A percentile compares a stretch with the other conserved stretches of the same genome.
phyloP scores from a whole-genome alignment of 2,329 filamentous ascomycete species.

The Cercospora brassicicola region DNA sequence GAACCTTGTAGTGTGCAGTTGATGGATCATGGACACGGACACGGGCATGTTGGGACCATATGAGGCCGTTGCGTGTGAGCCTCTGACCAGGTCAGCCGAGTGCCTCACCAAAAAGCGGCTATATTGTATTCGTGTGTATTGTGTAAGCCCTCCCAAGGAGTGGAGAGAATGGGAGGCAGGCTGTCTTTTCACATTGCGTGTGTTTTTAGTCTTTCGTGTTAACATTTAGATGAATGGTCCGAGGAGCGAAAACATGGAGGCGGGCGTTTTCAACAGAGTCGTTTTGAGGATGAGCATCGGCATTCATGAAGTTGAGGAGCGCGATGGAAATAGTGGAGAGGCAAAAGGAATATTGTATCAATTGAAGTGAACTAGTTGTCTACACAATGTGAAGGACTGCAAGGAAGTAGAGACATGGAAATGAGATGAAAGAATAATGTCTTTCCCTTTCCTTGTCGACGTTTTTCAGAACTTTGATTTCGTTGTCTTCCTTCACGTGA shows the following conservation, averaged over 20 bases:
- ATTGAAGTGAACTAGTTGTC: neutral
- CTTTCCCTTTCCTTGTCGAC: too few species aligned
- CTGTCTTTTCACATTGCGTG: neutral
- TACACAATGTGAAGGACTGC: neutral
- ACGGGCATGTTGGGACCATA: conserved; percentile 1
- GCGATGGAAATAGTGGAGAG: neutral
- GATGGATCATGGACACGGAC: conserved; percentile 8
- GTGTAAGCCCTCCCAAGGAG: neutral
- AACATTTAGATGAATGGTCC: neutral
- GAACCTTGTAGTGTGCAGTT: conserved; percentile 10
- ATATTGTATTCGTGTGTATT: neutral
- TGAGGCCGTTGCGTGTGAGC: neutral
- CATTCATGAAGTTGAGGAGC: neutral
- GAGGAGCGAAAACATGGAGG: neutral
- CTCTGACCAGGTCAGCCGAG: neutral
- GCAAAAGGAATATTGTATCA: neutral
- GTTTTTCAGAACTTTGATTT: too few species aligned
- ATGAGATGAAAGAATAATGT: neutral
- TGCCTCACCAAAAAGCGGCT: neutral
- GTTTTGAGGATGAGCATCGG: neutral
- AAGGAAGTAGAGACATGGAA: neutral
- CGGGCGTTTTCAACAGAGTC: neutral
- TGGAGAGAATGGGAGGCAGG: neutral
- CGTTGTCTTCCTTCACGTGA: too few species aligned
- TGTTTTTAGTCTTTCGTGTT: neutral